Evolutionary conservation across 495 filamentous ascomycete species (phyloP).

Genomic region (Lasiosphaeria ovina): DNA sequence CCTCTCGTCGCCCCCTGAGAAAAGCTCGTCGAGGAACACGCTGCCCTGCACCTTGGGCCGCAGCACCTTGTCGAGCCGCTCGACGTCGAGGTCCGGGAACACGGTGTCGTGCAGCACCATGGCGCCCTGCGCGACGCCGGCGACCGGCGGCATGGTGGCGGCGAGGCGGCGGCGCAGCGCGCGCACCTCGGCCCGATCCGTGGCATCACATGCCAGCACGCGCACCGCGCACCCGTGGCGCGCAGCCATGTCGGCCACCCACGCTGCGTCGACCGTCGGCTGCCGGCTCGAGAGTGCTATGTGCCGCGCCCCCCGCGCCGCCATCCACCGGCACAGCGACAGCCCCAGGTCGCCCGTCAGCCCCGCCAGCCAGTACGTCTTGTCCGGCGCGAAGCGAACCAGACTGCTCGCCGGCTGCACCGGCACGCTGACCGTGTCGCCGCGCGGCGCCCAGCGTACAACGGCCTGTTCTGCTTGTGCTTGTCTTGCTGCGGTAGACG

Average conservation of each 20-base stretch:
- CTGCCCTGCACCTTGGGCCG: slow-evolving; percentile 42
- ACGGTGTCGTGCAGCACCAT: slow-evolving; percentile 46
- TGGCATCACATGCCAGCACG: slow-evolving; percentile 20
- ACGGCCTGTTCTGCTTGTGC: not conserved
- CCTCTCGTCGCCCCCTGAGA: slow-evolving; percentile 29
- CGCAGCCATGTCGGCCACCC: slow-evolving; percentile 34
- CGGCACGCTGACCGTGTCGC: not conserved
- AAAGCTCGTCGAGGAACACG: slow-evolving; percentile 36
- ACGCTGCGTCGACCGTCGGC: slow-evolving; percentile 29
- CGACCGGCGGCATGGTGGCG: slow-evolving; percentile 39
- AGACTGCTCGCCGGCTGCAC: not conserved
- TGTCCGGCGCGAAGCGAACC: slow-evolving; percentile 17
- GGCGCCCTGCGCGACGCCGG: slow-evolving; percentile 46
- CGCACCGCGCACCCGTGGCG: slow-evolving; percentile 23
- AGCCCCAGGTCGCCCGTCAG: slow-evolving; percentile 48
- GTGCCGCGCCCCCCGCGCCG: slow-evolving; percentile 45
- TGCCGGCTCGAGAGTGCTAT: slow-evolving; percentile 53
- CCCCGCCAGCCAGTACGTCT: slow-evolving; percentile 54
- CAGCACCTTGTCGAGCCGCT: slow-evolving; percentile 28
- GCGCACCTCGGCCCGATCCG: slow-evolving; percentile 14
- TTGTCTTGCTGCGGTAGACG: too few species aligned
- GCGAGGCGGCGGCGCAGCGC: slow-evolving; percentile 15
- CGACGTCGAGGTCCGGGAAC: slow-evolving; percentile 38
- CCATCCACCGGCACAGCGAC: slow-evolving; percentile 56
- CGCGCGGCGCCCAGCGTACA: slow-evolving; percentile 1